A percentile compares a stretch with the other conserved stretches of the same genome.
These are phyloP conservation scores for Calcarisporium arbuscula DNA, from an alignment of 2,329 filamentous ascomycete species.

Conservation along the genomic window DNA sequence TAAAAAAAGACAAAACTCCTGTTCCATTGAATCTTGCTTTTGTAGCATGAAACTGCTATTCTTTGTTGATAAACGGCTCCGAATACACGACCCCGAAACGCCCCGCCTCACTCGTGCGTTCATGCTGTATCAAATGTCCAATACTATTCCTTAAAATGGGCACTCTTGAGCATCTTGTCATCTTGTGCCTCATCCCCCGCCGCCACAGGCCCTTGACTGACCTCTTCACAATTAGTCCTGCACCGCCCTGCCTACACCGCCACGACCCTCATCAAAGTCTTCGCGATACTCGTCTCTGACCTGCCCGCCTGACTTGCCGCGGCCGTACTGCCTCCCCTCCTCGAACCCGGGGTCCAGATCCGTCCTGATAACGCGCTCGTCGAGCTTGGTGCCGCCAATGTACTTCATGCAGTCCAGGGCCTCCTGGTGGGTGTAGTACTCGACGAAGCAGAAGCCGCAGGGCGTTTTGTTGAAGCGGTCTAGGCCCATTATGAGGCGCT, in stretches of 20 bases:
- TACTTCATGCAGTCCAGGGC: constrained; percentile 98
- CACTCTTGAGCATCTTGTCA: too few relatives aligned
- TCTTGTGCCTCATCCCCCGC: too few relatives aligned
- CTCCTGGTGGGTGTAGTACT: constrained; percentile 97
- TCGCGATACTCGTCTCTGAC: constrained; percentile 96
- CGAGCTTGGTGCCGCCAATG: constrained; percentile 93
- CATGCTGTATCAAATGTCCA: too few relatives aligned
- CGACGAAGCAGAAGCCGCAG: constrained; percentile 98
- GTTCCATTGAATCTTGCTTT: too few relatives aligned
- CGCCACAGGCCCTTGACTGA: too few relatives aligned
- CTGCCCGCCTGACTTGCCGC: constrained; percentile 92
- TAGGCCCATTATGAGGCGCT: constrained; percentile 94
- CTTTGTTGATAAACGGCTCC: too few relatives aligned
- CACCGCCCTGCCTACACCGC: constrained; percentile 77
- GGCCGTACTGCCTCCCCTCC: constrained; percentile 91
- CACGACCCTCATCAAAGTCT: constrained; percentile 91
- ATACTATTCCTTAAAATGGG: too few relatives aligned
- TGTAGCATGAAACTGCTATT: too few relatives aligned
- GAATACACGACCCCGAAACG: too few relatives aligned
- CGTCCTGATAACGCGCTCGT: constrained; percentile 92
- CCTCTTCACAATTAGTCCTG: too few relatives aligned
- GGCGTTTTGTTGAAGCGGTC: constrained; percentile 97
- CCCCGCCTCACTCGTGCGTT: too few relatives aligned
- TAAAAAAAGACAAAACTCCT: too few relatives aligned
- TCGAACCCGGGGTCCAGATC: constrained; percentile 94